phyloP scores from a whole-genome alignment of 768 basidiomycete genomes.

The Tricholomella constricta region DNA sequence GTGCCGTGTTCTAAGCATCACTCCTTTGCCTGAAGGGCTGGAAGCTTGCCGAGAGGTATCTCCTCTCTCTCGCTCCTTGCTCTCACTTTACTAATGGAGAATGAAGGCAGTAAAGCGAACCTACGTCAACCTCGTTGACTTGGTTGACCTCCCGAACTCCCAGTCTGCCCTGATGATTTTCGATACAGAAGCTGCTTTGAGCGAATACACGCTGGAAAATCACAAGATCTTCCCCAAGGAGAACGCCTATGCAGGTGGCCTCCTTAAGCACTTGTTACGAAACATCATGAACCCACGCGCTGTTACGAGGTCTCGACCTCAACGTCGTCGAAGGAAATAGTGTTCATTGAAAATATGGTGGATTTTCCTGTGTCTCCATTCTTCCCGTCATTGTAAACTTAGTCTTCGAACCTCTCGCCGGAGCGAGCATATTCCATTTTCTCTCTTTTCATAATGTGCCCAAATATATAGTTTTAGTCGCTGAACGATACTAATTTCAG shows the following conservation, averaged over 20 bases:
- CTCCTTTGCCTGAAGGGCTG: slow-evolving; percentile 29
- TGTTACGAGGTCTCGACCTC: neutral
- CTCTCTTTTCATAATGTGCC: too few relatives aligned
- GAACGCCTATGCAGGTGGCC: slow-evolving; percentile 30
- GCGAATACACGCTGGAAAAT: slow-evolving; percentile 27
- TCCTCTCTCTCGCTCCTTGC: neutral
- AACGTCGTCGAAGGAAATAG: neutral
- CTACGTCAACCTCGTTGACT: slow-evolving; percentile 43
- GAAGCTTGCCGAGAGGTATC: slow-evolving; percentile 29
- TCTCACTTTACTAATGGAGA: neutral
- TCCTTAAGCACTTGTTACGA: slow-evolving; percentile 33
- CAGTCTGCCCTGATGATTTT: slow-evolving; percentile 20
- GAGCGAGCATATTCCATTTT: too few relatives aligned
- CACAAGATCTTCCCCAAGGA: slow-evolving; percentile 35
- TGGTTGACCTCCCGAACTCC: slow-evolving; percentile 26
- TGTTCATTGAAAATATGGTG: too few relatives aligned
- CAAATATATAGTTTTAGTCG: too few relatives aligned
- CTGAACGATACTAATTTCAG: too few relatives aligned
- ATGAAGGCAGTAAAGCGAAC: slow-evolving; percentile 27
- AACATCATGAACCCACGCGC: slow-evolving; percentile 25
- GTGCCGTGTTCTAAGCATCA: slow-evolving; percentile 26
- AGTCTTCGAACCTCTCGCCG: too few relatives aligned
- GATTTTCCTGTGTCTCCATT: too few relatives aligned
- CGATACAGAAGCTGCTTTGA: slow-evolving; percentile 26
- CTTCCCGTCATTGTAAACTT: too few relatives aligned